These are phyloP conservation scores for Tricholoma matsutake DNA, from an alignment of 768 basidiomycete genomes.

Conservation along the genomic window DNA sequence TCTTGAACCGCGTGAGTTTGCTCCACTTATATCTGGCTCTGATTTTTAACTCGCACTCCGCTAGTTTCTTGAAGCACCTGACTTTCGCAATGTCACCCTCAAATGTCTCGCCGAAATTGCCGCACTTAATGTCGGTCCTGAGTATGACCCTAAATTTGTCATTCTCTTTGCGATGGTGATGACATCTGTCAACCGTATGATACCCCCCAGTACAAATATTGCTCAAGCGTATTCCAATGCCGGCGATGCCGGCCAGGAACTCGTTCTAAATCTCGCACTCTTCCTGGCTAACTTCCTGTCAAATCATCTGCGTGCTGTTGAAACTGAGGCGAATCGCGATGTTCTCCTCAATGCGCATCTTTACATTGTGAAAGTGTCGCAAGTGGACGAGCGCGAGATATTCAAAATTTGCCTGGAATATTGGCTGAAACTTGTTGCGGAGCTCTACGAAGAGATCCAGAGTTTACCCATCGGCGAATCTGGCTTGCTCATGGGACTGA, in stretches of 20 bases:
- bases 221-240: slow-evolving; percentile 88
- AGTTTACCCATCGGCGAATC: slow-evolving; percentile 85
- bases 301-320: slow-evolving; percentile 90
- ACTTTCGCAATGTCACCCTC: slow-evolving; percentile 95
- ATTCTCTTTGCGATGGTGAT: slow-evolving; percentile 98
- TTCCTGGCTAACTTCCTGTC: slow-evolving; percentile 97
- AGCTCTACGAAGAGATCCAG: slow-evolving; percentile 97
- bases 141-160: slow-evolving; percentile 98
- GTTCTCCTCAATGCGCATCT: slow-evolving; percentile 94
- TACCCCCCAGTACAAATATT: slow-evolving; percentile 93
- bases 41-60: slow-evolving; percentile 8
- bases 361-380: slow-evolving; percentile 97
- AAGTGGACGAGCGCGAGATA: slow-evolving; percentile 97
- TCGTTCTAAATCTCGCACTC: slow-evolving; percentile 95
- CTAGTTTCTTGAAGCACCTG: slow-evolving; percentile 94
- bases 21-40: slow-evolving; percentile 6
- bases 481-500: slow-evolving; percentile 85
- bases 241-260: slow-evolving; percentile 90
- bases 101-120: slow-evolving; percentile 98
- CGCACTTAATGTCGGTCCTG: slow-evolving; percentile 88
- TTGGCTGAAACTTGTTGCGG: slow-evolving; percentile 93
- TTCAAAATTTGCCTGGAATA: slow-evolving; percentile 99
- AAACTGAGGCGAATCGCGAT: slow-evolving; percentile 86
- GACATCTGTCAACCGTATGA: slow-evolving; percentile 96
- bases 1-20: slow-evolving; percentile 79